Evolutionary conservation across 1,284 basidiomycete species (phyloP), one percentile per base, ranked within the genome.

Genomic region (Pseudozyma flocculosa): DNA sequence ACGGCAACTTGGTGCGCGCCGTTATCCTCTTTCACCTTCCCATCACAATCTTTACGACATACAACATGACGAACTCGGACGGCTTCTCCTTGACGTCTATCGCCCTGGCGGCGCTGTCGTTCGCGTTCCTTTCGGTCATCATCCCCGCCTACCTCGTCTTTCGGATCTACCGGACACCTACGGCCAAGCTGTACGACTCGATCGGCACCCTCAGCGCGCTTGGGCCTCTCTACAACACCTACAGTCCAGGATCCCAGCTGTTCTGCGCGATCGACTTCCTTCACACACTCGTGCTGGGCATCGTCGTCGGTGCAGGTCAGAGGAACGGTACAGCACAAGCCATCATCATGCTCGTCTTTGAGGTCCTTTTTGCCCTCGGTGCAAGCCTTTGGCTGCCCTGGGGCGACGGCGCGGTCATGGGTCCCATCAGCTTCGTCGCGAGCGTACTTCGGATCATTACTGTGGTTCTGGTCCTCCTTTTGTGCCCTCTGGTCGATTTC

Each of bases 401-500:
- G 93, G 92, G 90, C 38, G 88, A 89, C 49, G 92, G 93, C 3
- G 92, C 93, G 1, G 89, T 90, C 64, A 96, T 96, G 93, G 93
- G 92, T 15, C 84, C 90, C 19, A 86, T 92, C 54, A 90, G 89
- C 77, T 94, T 95, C 80, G 81, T 95, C 70, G 87, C 93, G 63
- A 92, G 89, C 56, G 89, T 95, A 3, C 85, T 89, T 29, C 83
- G 94, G 63, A 92, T 96, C 71, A 87, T 92, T 18, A 85, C 92
- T 23, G 88, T 90, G 4, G 90, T 96, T 17, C 79, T 98, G 40
- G 82, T 95, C 44, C 87, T 97, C 67, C 89, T 96, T 58, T 80
- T 97, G 49, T 88, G 88, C 40, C 88, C 89, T 15, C 84, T 87
- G 58, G 93, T 96, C 77, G 80, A 56, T 39, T 70, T 61, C 39